These are phyloP conservation scores for Elsinoe arachidis DNA, from an alignment of 2,329 filamentous ascomycete species.

Conservation along the genomic window DNA sequence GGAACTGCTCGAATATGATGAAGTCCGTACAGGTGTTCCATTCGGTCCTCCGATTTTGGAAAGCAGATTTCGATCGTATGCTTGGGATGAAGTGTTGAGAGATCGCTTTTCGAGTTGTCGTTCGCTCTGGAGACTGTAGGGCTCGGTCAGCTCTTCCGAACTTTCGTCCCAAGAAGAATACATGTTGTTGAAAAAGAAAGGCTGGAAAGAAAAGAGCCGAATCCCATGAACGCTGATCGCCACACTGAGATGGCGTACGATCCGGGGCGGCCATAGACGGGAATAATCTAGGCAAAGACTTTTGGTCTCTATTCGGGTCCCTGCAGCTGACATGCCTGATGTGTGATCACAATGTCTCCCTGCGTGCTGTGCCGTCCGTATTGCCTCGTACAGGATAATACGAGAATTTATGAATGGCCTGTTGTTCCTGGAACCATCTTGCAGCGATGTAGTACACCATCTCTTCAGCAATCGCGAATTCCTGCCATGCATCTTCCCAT, in stretches of 20 bases:
- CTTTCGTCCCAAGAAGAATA: neutral
- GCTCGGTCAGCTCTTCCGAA: neutral
- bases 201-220: neutral
- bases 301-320: neutral
- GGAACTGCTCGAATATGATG: conserved; percentile 20
- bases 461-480: no score
- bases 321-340: neutral
- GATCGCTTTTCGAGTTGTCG: conserved; percentile 49
- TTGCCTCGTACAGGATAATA: neutral
- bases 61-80: conserved; percentile 54
- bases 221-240: neutral
- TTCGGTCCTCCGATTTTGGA: conserved; percentile 54
- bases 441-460: no score
- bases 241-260: conserved; percentile 1
- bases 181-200: neutral
- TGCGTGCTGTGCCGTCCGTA: neutral
- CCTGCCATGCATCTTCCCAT: no score
- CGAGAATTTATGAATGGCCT: neutral
- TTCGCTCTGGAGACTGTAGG: conserved; percentile 48
- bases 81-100: conserved; percentile 51
- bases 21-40: conserved; percentile 40
- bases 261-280: neutral
- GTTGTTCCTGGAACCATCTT: no score
- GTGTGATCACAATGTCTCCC: neutral
- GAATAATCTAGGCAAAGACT: neutral